Evolutionary conservation across 108 stramenopile genomes (phyloP), one percentile per base, ranked within the genome.

Genomic region (Seminavis robusta): DNA sequence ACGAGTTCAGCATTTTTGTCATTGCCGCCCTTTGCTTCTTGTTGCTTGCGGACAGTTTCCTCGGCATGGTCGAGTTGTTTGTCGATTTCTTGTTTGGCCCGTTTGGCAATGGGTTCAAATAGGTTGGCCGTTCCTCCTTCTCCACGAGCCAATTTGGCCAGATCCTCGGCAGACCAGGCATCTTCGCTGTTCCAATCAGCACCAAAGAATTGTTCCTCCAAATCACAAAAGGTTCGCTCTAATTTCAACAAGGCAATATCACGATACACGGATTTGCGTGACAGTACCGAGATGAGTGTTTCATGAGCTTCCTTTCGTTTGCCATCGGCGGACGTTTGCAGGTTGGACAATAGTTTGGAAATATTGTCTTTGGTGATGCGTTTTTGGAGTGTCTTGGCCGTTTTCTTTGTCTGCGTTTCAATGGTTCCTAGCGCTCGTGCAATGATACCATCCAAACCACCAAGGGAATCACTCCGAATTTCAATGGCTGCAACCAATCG

Each of bases 361-460:
- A 89, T 66, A 10, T 71, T 48, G 41, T 77, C 73, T 19, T 69
- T 77, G 66, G 51, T 33, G 69, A 58, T 11, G 73, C 73, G 3
- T 27, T 56, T 23, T 48, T 50, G 13, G 63, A 20, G 45, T 34
- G 31, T 31, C 34, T 34, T 52, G 31, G 30, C 34, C 36, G 37
- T 30, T 38, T 51, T 29, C 37, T 48, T 37, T 30, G 33, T 49
- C 17, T 27, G 17, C 9, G 30, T 39, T 52, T 58, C 62, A 15
- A 86, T 40, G 1, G 62, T 63, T 23, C 71, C 69, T 47, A 94
- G 47, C 1, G 89, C 85, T 36, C 86, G 79, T 11, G 93, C 93
- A 67, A 94, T 94, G 31, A 94, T 90, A 4, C 83, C 88, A 81
- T 94, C 93, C 52, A 94, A 69, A 16, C 93, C 93, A 23, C 93